Evolutionary conservation across 2,329 filamentous ascomycete species (phyloP).

Genomic region (Aspergillus sclerotialis): DNA sequence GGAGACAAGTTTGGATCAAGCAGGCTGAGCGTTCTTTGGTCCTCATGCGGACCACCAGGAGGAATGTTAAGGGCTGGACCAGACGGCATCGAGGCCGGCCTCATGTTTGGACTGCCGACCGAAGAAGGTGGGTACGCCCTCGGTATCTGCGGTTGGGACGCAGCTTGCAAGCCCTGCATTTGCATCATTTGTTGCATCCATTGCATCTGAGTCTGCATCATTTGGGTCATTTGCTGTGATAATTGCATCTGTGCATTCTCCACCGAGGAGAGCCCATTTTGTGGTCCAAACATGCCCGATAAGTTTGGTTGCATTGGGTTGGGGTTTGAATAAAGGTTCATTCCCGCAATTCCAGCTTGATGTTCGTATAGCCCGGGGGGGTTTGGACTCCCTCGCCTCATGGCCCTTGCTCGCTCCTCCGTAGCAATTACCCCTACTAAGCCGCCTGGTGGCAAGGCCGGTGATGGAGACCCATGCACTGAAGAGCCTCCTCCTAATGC

Average conservation of each 20-base stretch:
- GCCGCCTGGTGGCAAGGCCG: constrained; percentile 59
- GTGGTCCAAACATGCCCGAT: constrained; percentile 12
- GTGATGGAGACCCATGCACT: constrained; percentile 31
- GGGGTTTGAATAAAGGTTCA: constrained; percentile 20
- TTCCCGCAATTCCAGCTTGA: constrained; percentile 23
- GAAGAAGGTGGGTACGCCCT: constrained; percentile 21
- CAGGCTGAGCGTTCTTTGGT: constrained; percentile 72
- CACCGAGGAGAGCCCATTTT: constrained; percentile 45
- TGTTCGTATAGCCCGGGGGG: constrained; percentile 45
- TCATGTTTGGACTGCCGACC: constrained; percentile 21
- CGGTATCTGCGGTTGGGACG: constrained; percentile 24
- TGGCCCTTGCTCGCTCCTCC: constrained; percentile 71
- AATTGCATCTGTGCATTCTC: constrained; percentile 74
- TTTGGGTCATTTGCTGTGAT: constrained; percentile 75
- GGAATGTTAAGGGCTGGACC: constrained; percentile 14
- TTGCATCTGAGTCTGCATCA: constrained; percentile 93
- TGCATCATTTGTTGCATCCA: constrained; percentile 66
- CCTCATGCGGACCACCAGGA: constrained; percentile 11
- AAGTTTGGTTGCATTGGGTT: constrained; percentile 26
- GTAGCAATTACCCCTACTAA: constrained; percentile 81
- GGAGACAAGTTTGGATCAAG: constrained; percentile 55
- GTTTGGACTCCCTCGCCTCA: constrained; percentile 72
- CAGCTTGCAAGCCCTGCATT: constrained; percentile 53
- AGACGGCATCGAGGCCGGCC: constrained; percentile 45
- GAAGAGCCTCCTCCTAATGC: constrained; percentile 56